phyloP scores from a whole-genome alignment of 257 asterid genomes.

The Coffea eugenioides region DNA sequence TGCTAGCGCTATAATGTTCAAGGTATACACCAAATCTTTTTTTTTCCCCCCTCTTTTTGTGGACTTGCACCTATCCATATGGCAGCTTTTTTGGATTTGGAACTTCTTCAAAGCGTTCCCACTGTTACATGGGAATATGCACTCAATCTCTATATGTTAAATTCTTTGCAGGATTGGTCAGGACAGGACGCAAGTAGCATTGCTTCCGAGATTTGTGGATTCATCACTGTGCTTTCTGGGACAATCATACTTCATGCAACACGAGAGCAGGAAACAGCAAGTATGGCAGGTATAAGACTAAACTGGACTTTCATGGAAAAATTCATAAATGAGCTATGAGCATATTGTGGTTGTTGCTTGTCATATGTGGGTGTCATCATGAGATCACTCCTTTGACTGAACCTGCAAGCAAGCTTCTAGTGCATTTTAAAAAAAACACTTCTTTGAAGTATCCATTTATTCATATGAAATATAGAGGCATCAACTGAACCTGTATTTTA shows the following conservation, averaged over 20 bases:
- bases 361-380: neutral
- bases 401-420: neutral
- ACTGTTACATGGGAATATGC: neutral
- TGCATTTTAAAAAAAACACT: neutral
- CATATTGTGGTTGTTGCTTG: neutral
- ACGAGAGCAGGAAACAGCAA: slow-evolving; percentile 61
- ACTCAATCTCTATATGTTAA: neutral
- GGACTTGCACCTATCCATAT: neutral
- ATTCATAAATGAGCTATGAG: neutral
- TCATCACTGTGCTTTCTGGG: slow-evolving; percentile 65
- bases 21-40: slow-evolving; percentile 17
- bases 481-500: neutral
- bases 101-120: neutral
- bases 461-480: neutral
- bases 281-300: slow-evolving; percentile 40
- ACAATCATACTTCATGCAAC: slow-evolving; percentile 75
- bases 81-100: neutral
- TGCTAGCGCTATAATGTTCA: slow-evolving; percentile 91
- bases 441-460: neutral
- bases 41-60: neutral
- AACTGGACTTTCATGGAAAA: neutral
- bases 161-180: slow-evolving; percentile 66
- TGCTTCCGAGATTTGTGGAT: slow-evolving; percentile 68
- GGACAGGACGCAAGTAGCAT: slow-evolving; percentile 68
- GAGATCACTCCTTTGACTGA: no score